Percentiles rank a stretch among this genome's conserved stretches.
Evolutionary conservation across 2,329 filamentous ascomycete genomes (phyloP).

Genomic region (Pseudogymnoascus sp.): DNA sequence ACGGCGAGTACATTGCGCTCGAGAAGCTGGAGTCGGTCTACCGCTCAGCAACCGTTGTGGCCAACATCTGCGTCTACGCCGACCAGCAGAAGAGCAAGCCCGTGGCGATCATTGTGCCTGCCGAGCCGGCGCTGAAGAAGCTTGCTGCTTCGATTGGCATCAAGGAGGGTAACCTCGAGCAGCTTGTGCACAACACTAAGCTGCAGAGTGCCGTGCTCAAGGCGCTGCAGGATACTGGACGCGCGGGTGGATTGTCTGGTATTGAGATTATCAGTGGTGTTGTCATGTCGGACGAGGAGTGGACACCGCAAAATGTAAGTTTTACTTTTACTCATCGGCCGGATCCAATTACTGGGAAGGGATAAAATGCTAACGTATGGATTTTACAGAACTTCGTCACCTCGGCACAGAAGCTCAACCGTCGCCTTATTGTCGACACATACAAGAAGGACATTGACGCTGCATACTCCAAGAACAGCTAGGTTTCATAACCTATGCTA

Average conservation of each 20-base stretch:
- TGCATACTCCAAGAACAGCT: slow-evolving; percentile 38
- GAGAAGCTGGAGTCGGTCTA: slow-evolving; percentile 93
- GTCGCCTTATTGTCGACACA: slow-evolving; percentile 55
- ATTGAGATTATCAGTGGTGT: slow-evolving; percentile 70
- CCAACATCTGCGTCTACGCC: slow-evolving; percentile 81
- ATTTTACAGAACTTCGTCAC: slow-evolving; percentile 50
- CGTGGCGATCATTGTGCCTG: slow-evolving; percentile 67
- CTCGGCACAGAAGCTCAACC: slow-evolving; percentile 65
- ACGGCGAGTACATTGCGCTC: slow-evolving; percentile 92
- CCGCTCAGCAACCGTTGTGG: slow-evolving; percentile 64
- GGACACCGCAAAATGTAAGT: slow-evolving; percentile 78
- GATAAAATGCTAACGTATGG: slow-evolving; percentile 26
- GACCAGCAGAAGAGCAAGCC: slow-evolving; percentile 66
- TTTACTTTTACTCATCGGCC: slow-evolving; percentile 23
- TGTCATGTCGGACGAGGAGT: slow-evolving; percentile 75
- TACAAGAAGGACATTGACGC: slow-evolving; percentile 54
- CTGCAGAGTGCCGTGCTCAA: slow-evolving; percentile 54
- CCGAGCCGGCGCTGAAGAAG: slow-evolving; percentile 51
- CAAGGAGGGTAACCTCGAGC: slow-evolving; percentile 41
- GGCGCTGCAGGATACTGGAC: slow-evolving; percentile 56
- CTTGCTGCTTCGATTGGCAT: slow-evolving; percentile 54
- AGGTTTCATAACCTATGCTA: not conserved
- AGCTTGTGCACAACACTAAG: slow-evolving; percentile 56
- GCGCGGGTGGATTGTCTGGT: slow-evolving; percentile 54
- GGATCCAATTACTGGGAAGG: slow-evolving; percentile 25